Evolutionary conservation across 805 yeast species (phyloP), one percentile per base, ranked within the genome.

Genomic region (Teunomyces lycoperdinae): DNA sequence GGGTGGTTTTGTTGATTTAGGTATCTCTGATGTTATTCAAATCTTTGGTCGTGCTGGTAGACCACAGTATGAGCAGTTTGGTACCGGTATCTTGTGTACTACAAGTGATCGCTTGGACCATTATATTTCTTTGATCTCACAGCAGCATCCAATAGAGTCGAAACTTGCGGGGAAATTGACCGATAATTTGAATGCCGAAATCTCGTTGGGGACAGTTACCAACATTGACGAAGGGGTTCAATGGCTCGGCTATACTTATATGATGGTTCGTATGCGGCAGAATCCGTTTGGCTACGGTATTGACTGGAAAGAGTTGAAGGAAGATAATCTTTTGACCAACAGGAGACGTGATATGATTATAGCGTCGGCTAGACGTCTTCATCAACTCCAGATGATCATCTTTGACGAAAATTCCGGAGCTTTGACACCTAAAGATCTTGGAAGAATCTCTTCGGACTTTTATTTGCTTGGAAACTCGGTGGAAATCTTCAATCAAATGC

Each of bases 1-100:
- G 45, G 99, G 99, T 77, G 99, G 99, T 0, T 89, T 84, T 60
- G 81, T 85, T 2, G 99, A 94, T 62, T 72, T 95, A 34, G 98
- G 98, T 1, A 92, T 94, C 13, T 87, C 97, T 0, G 99, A 94
- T 70, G 96, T 94, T 34, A 87, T 95, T 51, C 99, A 94, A 72
- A 94, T 94, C 55, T 94, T 94, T 70, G 99, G 99, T 57, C 87
- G 99, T 73, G 99, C 99, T 26, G 99, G 99, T 70, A 83, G 99
- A 68, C 99, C 99, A 0, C 99, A 95, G 58, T 94, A 82, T 66
- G 96, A 92, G 56, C 81, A 81, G 48, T 85, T 79, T 60, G 99
- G 99, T 76, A 88, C 92, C 2, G 98, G 98, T 73, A 83, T 90
- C 20, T 70, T 94, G 42, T 84, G 94, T 63, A 94, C 99, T 0